A percentile compares a stretch with the other conserved stretches of the same genome.
Conservation (phyloP, 2,329 filamentous ascomycete species). For the Capronia epimyces region DNA sequence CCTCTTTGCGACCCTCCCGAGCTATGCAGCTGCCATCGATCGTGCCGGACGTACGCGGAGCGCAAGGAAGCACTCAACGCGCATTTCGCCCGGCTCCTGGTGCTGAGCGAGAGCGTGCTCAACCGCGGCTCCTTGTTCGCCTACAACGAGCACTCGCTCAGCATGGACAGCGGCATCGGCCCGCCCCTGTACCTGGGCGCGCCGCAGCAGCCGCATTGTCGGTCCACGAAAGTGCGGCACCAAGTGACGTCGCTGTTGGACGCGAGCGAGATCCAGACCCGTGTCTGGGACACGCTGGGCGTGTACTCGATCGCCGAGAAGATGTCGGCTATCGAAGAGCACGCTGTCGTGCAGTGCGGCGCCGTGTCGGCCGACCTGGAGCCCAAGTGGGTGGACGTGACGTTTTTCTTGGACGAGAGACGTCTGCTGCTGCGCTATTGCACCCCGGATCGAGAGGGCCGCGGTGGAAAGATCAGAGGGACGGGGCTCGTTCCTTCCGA, state of each 20-base stretch:
- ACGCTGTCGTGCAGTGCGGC: constrained; percentile 22
- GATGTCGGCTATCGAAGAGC: constrained; percentile 25
- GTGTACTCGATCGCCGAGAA: constrained; percentile 27
- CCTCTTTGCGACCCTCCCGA: constrained; percentile 23
- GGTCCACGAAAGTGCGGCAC: constrained; percentile 26
- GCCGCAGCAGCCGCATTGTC: constrained; percentile 12
- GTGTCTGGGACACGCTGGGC: constrained; percentile 21
- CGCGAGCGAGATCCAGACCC: constrained; percentile 14
- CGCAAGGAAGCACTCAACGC: constrained; percentile 24
- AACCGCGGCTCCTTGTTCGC: constrained; percentile 19
- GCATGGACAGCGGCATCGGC: constrained; percentile 25
- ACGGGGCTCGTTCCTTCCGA: constrained; percentile 11
- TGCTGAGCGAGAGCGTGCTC: constrained; percentile 25
- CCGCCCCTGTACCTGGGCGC: constrained; percentile 20
- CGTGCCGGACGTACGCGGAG: constrained; percentile 23
- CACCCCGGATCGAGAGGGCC: constrained; percentile 18
- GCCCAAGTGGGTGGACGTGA: constrained; percentile 28
- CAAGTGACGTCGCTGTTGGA: constrained; percentile 24
- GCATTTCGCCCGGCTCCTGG: constrained; percentile 25
- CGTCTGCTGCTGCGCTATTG: constrained; percentile 26
- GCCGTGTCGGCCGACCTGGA: constrained; percentile 16
- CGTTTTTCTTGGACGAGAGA: constrained; percentile 26
- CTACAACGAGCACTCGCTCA: constrained; percentile 23
- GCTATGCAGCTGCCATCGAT: constrained; percentile 22
- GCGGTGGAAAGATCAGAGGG: constrained; percentile 14